Conservation (phyloP, 352 stramenopile species). For the Phytophthora vignae region DNA sequence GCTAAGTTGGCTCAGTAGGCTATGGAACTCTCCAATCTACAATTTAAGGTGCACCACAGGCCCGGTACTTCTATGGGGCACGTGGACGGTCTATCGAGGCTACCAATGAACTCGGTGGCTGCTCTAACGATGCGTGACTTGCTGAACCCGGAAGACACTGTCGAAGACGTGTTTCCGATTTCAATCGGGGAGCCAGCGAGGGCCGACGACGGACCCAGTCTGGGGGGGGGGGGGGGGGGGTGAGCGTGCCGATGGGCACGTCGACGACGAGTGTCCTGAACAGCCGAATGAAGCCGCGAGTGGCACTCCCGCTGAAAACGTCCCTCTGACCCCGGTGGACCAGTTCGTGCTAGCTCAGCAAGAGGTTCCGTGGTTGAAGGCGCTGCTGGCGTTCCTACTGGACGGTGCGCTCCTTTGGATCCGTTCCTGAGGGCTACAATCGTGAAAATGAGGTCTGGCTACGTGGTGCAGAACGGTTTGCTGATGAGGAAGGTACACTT, state of each 20-base stretch:
- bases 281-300: not conserved
- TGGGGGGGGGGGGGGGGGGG: no score
- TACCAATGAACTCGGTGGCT: not conserved
- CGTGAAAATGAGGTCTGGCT: not conserved
- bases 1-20: slow-evolving; percentile 9
- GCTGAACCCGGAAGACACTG: not conserved
- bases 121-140: not conserved
- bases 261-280: not conserved
- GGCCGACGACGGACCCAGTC: no score
- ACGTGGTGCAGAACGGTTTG: slow-evolving; percentile 1
- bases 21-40: slow-evolving; percentile 10
- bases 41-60: slow-evolving; percentile 10
- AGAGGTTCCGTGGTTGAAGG: slow-evolving; percentile 1
- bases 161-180: no score
- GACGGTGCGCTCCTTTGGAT: slow-evolving; percentile 11
- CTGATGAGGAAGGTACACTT: slow-evolving; percentile 14
- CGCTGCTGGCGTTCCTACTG: slow-evolving; percentile 4
- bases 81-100: slow-evolving; percentile 7
- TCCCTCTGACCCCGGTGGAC: not conserved
- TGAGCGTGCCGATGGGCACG: not conserved
- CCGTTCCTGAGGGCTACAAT: not conserved
- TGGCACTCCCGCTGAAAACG: not conserved
- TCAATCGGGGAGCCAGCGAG: not conserved
- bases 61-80: slow-evolving; percentile 2
- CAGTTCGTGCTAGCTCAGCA: not conserved